Conservation (phyloP, 805 yeast genomes). For the Metschnikowia similis region DNA sequence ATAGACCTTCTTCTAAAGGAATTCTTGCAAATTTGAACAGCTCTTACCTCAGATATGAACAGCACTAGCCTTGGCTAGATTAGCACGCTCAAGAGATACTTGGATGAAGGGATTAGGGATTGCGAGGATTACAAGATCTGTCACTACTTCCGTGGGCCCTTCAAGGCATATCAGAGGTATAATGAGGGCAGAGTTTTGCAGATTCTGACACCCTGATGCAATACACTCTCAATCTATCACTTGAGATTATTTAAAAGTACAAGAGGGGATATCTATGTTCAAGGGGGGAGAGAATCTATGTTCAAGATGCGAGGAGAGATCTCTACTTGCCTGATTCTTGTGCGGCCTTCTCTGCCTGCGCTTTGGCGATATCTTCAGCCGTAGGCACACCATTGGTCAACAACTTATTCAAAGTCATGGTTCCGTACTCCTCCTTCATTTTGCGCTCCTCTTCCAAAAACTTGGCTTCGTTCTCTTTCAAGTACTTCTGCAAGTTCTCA, state of each 20-base stretch:
- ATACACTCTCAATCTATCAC: no score
- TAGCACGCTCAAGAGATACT: neutral
- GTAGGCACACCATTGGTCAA: slow-evolving; percentile 79
- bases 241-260: neutral
- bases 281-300: slow-evolving; percentile 4
- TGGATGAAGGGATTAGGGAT: neutral
- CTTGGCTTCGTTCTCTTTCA: slow-evolving; percentile 56
- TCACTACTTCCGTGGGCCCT: neutral
- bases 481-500: slow-evolving; percentile 65
- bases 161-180: neutral
- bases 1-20: neutral
- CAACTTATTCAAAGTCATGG: slow-evolving; percentile 76
- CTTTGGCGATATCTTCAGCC: slow-evolving; percentile 57
- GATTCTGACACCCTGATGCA: no score
- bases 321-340: slow-evolving; percentile 7
- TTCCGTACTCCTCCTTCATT: slow-evolving; percentile 77
- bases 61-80: neutral
- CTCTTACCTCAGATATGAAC: neutral
- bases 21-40: neutral
- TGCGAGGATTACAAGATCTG: neutral
- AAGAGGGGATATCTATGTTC: neutral
- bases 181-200: neutral
- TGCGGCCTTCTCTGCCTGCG: slow-evolving; percentile 33
- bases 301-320: slow-evolving; percentile 5
- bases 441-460: slow-evolving; percentile 83